A percentile compares a stretch with the other conserved stretches of the same genome.
phyloP scores from a whole-genome alignment of 768 basidiomycete species.

The Lactifluus hygrophoroides region DNA sequence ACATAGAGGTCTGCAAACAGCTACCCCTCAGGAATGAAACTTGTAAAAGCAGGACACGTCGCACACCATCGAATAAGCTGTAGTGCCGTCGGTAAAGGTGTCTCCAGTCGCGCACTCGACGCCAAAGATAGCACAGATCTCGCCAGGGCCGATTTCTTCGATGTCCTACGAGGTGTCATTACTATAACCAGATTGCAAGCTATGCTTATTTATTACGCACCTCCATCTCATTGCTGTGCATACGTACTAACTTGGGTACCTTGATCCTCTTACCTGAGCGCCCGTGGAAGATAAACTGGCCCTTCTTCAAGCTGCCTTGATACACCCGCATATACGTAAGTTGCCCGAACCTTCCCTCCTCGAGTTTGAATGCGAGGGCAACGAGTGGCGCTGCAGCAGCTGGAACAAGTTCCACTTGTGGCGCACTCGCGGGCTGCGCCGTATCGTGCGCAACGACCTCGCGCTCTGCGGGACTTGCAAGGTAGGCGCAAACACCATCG shows the following conservation, averaged over 20 bases:
- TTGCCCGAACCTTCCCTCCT: slow-evolving; percentile 96
- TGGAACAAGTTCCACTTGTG: slow-evolving; percentile 68
- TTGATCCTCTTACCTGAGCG: slow-evolving; percentile 96
- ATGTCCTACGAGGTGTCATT: slow-evolving; percentile 53
- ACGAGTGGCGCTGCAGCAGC: slow-evolving; percentile 84
- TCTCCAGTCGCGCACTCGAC: slow-evolving; percentile 98
- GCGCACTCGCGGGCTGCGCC: slow-evolving; percentile 50
- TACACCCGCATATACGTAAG: slow-evolving; percentile 98
- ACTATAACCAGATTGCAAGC: neutral
- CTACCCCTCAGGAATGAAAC: neutral
- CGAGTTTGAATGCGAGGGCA: slow-evolving; percentile 95
- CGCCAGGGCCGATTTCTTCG: slow-evolving; percentile 87
- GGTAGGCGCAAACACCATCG: slow-evolving; percentile 92
- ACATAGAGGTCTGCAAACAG: slow-evolving; percentile 80
- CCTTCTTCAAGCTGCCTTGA: slow-evolving; percentile 86
- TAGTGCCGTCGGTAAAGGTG: slow-evolving; percentile 92
- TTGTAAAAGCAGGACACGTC: neutral
- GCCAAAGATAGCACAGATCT: slow-evolving; percentile 99
- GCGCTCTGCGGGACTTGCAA: slow-evolving; percentile 80
- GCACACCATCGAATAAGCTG: slow-evolving; percentile 85
- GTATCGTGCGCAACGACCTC: slow-evolving; percentile 62
- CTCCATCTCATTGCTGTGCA: slow-evolving; percentile 99
- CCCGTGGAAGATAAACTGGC: slow-evolving; percentile 80
- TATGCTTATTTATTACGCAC: slow-evolving; percentile 31
- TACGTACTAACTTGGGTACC: slow-evolving; percentile 88